Base-by-base conservation (phyloP, 768 basidiomycete genomes). In the Rhizopogon sp. region DNA sequence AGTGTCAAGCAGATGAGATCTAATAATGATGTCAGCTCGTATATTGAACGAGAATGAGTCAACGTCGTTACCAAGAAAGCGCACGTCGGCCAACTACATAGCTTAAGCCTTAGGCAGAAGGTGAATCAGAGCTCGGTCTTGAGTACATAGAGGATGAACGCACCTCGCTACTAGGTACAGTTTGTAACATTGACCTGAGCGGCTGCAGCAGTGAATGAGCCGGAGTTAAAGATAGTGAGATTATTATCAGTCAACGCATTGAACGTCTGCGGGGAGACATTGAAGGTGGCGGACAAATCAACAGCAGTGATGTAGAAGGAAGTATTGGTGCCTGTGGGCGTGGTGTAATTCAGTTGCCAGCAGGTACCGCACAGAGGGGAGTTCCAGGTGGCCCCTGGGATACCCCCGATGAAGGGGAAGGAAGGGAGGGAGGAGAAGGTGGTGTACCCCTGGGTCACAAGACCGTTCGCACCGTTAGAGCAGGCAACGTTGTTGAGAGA, bases 401-500 rank as follows among this genome's bases (percentile, higher is more conserved):
- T 45, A 17, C 43, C 55, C n/a, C 33, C 35, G 11, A 58, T 40
- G 40, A 50, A 46, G 39, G 56, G 55, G 31, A 39, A 57, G 9
- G 31, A 49, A 13, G 55, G 56, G 1, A 57, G 45, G 16, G 59
- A 56, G 25, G 25, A 25, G 28, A 66, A 50, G 29, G 45, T 58
- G n/a, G 53, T 14, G 52, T 41, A 64, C 8, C 49, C 55, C 51
- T 54, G 50, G 22, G 53, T 57, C 13, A 57, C 29, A 25, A 64
- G 52, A 14, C 63, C 63, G 35, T 64, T 57, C 3, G 22, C 16
- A 8, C 63, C 63, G 33, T 61, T 40, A 41, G 43, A 20, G 39
- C 13, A 25, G 25, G 25, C 25, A 4, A 25, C 25, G 25, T 25
- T 25, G 25, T 25, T 25, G 25, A 25, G 25, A 25, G 25, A 25